Conservation (phyloP, 2,329 filamentous ascomycete species). For the Diaporthe citriasiana region DNA sequence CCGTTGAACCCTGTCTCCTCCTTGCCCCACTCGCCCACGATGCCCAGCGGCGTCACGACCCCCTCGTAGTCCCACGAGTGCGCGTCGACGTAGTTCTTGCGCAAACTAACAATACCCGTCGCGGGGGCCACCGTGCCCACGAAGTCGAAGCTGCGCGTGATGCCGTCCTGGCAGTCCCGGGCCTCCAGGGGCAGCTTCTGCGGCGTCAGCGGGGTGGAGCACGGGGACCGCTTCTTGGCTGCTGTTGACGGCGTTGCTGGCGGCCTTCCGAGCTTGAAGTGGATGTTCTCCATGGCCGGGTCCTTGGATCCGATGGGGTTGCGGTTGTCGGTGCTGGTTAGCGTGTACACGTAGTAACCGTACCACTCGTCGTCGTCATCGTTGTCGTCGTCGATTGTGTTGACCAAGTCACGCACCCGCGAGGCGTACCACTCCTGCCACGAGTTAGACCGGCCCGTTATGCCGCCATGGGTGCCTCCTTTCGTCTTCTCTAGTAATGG, state of each 20-base stretch:
- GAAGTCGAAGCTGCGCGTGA: constrained; percentile 42
- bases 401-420: constrained; percentile 39
- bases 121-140: constrained; percentile 34
- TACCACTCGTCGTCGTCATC: constrained; percentile 41
- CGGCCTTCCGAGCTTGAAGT: constrained; percentile 38
- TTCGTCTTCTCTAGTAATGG: constrained; percentile 38
- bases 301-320: constrained; percentile 36
- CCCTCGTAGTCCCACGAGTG: constrained; percentile 43
- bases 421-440: constrained; percentile 43
- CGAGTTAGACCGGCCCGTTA: constrained; percentile 23
- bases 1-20: constrained; percentile 40
- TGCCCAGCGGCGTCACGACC: constrained; percentile 45
- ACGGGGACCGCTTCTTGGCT: neutral
- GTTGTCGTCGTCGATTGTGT: constrained; percentile 33
- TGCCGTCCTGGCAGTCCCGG: constrained; percentile 38
- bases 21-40: constrained; percentile 50
- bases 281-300: constrained; percentile 43
- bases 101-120: constrained; percentile 40
- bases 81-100: constrained; percentile 39
- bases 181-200: constrained; percentile 40
- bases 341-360: constrained; percentile 43
- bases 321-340: constrained; percentile 34
- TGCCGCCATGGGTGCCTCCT: constrained; percentile 15
- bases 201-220: neutral
- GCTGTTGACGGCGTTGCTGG: neutral